A percentile compares a stretch with the other conserved stretches of the same genome.
Evolutionary conservation across 1,284 basidiomycete genomes (phyloP).

Genomic region (Cryptococcus maquisensis): DNA sequence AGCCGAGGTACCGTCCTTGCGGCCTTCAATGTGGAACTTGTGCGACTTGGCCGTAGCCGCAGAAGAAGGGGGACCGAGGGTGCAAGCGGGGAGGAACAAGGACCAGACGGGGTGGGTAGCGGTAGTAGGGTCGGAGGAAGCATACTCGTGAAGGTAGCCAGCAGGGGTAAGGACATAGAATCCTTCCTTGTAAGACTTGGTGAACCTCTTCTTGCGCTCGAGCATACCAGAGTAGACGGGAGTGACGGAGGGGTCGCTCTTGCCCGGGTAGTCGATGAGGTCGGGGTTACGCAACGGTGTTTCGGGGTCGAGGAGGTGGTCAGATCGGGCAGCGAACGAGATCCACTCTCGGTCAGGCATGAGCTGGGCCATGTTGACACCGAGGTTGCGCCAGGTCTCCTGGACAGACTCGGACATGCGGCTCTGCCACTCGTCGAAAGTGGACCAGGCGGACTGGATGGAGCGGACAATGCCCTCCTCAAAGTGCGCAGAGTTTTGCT

Average conservation of each 20-base stretch:
- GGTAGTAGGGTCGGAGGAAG: slow-evolving; percentile 69
- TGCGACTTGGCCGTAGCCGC: slow-evolving; percentile 66
- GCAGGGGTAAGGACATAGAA: slow-evolving; percentile 94
- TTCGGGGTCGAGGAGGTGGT: slow-evolving; percentile 95
- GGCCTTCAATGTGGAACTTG: slow-evolving; percentile 97
- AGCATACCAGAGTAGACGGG: slow-evolving; percentile 87
- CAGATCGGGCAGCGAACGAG: slow-evolving; percentile 85
- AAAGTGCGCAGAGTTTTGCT: slow-evolving; percentile 95
- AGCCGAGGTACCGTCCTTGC: slow-evolving; percentile 61
- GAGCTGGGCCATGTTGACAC: slow-evolving; percentile 74
- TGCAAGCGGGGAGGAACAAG: slow-evolving; percentile 91
- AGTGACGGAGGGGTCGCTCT: slow-evolving; percentile 84
- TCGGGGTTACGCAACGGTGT: slow-evolving; percentile 81
- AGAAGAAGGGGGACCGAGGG: slow-evolving; percentile 85
- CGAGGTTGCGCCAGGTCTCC: slow-evolving; percentile 73
- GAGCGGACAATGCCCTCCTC: slow-evolving; percentile 94
- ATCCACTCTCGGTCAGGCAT: slow-evolving; percentile 96
- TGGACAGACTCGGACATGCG: slow-evolving; percentile 77
- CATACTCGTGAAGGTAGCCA: slow-evolving; percentile 91
- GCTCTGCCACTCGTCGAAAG: slow-evolving; percentile 94
- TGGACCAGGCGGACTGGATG: slow-evolving; percentile 94
- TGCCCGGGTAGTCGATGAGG: slow-evolving; percentile 82
- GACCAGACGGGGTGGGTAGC: slow-evolving; percentile 72
- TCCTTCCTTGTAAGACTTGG: slow-evolving; percentile 77
- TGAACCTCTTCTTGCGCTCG: slow-evolving; percentile 97